Evolutionary conservation across 2,329 filamentous ascomycete genomes (phyloP), one percentile per base, ranked within the genome.

Genomic region (Plectosphaerella sp.): DNA sequence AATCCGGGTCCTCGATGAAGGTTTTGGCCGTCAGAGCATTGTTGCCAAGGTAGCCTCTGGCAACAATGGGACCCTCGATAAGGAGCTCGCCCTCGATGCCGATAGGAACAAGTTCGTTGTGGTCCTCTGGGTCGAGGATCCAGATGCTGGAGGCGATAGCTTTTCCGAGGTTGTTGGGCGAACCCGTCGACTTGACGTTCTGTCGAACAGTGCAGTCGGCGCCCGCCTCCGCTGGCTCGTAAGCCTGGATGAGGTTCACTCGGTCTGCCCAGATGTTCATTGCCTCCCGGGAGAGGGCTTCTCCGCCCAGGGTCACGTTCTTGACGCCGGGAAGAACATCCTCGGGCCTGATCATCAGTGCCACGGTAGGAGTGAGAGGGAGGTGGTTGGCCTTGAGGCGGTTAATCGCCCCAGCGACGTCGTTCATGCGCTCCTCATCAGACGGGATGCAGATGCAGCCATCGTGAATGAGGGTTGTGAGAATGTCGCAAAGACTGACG

Each of bases 401-500:
- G 11, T n/a, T 12, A 20, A 53, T 22, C 20, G 52, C 52, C 6
- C 36, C 43, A 2, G 39, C 33, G 9, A 55, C 54, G 45, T 69
- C 59, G 43, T 69, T 68, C 52, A 69, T 58, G 2, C 68, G 62
- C 16, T 70, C 61, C 10, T 66, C 62, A 10, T 72, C 69, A 0
- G 67, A 70, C 2, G 69, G 67, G 6, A 71, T 60, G 46, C 69
- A 72, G 7, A 72, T 61, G 49, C 67, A 70, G 11, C 66, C 69
- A 20, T 70, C 70, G 22, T 62, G 57, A 43, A 66, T 58, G n/a
- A 72, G 62, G 3, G 69, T 66, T 8, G 65, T 67, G 47, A 70
- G 66, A 52, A 72, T 69, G 49, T 71, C 68, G 16, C 62, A 61
- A 2, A 72, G 57, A 24, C 66, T 67, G 50, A 67, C 68, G 53